phyloP scores from a whole-genome alignment of 257 asterid genomes.

The Solanum infundibuliforme region DNA sequence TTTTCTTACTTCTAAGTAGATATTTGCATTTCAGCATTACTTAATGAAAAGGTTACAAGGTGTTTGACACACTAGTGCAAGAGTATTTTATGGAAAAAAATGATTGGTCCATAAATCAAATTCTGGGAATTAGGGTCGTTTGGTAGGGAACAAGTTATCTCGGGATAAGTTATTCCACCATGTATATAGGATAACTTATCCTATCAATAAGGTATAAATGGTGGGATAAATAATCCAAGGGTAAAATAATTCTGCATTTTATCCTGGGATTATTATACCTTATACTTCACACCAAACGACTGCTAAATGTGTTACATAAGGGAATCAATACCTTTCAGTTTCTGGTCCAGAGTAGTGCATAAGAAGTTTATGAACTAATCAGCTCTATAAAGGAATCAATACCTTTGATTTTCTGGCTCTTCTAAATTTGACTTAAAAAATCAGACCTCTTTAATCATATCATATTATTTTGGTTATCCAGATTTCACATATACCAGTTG shows the following conservation, averaged over 20 bases:
- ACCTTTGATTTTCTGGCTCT: background rate
- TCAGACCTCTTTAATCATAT: background rate
- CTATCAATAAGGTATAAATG: no score
- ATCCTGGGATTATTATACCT: background rate
- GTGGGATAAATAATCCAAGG: background rate
- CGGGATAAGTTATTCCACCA: no score
- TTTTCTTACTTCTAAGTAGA: no score
- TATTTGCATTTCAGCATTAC: no score
- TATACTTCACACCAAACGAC: background rate
- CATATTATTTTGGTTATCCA: constrained; percentile 9
- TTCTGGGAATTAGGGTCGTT: background rate
- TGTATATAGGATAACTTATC: no score
- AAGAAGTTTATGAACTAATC: background rate
- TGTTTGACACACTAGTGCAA: background rate
- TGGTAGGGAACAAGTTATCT: no score
- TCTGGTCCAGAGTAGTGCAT: background rate
- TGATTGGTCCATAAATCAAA: background rate
- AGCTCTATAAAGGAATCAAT: background rate
- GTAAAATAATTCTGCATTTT: background rate
- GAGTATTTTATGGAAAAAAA: background rate
- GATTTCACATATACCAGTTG: constrained; percentile 18
- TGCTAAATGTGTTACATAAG: background rate
- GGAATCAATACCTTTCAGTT: no score
- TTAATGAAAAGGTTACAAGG: background rate
- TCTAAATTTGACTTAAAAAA: background rate